These are phyloP conservation scores for Aspergillus fumigatiaffinis DNA, from an alignment of 2,329 filamentous ascomycete species.

Conservation along the genomic window DNA sequence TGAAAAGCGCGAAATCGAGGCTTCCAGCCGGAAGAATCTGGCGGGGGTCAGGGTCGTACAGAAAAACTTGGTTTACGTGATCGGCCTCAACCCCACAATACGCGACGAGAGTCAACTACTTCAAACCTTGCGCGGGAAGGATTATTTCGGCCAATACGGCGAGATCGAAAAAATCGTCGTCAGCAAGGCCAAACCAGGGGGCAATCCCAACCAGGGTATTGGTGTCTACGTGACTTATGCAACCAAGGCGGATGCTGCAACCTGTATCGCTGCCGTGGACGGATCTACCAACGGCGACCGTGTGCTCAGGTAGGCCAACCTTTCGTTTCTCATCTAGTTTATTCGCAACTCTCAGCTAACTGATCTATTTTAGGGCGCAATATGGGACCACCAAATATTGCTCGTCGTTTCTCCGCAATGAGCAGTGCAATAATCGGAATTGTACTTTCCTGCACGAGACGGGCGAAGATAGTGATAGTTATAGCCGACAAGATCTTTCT, in stretches of 20 bases:
- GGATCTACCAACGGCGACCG: conserved; percentile 88
- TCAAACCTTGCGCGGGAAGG: conserved; percentile 79
- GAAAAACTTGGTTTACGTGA: conserved; percentile 98
- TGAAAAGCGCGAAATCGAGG: conserved; percentile 94
- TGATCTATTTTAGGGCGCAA: conserved; percentile 50
- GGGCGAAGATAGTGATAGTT: conserved; percentile 97
- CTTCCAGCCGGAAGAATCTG: conserved; percentile 90
- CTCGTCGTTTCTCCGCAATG: conserved; percentile 90
- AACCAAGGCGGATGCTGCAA: conserved; percentile 80
- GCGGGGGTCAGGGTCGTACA: conserved; percentile 94
- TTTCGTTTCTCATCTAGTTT: background rate
- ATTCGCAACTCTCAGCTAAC: background rate
- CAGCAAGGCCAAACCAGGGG: conserved; percentile 82
- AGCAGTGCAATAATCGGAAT: conserved; percentile 89
- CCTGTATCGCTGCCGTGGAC: conserved; percentile 88
- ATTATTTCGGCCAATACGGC: conserved; percentile 98
- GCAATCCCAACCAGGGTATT: conserved; percentile 71
- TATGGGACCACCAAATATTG: conserved; percentile 97
- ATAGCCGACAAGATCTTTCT: conserved; percentile 88
- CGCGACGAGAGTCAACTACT: conserved; percentile 83
- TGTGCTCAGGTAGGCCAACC: conserved; percentile 67
- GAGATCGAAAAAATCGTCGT: conserved; percentile 99
- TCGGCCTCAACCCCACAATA: conserved; percentile 84
- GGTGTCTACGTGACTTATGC: conserved; percentile 99
- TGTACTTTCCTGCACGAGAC: conserved; percentile 99